A percentile compares a stretch with the other conserved stretches of the same genome.
Conservation (phyloP, 495 filamentous ascomycete species). For the Hamigera avellanea region DNA sequence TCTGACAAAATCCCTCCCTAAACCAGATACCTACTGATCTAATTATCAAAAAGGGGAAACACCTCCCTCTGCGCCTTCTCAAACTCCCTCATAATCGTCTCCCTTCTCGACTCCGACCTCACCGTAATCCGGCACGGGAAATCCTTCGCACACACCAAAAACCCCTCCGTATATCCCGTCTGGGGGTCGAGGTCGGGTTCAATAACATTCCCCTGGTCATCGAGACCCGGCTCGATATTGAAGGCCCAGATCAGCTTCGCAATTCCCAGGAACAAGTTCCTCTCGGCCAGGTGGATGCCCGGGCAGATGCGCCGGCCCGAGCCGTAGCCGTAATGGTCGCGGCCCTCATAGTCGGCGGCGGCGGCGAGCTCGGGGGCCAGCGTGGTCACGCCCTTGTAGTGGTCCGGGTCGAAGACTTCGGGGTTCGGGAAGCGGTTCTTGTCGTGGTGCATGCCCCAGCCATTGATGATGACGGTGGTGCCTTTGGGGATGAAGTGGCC, state of each 20-base stretch:
- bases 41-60: no score
- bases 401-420: constrained; percentile 41
- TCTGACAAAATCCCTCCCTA: no score
- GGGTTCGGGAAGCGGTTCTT: constrained; percentile 24
- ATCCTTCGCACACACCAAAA: no score
- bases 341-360: constrained; percentile 11
- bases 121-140: no score
- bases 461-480: constrained; percentile 19
- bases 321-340: constrained; percentile 20
- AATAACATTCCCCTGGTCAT: no score
- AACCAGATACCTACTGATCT: no score
- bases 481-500: constrained; percentile 20
- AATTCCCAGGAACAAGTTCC: constrained; percentile 43
- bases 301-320: constrained; percentile 22
- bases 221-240: constrained; percentile 16
- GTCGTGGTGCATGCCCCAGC: constrained; percentile 23
- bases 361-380: constrained; percentile 13
- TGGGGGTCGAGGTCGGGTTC: no score
- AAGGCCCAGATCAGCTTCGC: constrained; percentile 49
- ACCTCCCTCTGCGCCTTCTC: no score
- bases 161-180: no score
- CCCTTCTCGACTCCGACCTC: no score
- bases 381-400: constrained; percentile 17
- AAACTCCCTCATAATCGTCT: no score
- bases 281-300: constrained; percentile 18